phyloP scores from a whole-genome alignment of 768 basidiomycete species.

The Trametes meyenii region DNA sequence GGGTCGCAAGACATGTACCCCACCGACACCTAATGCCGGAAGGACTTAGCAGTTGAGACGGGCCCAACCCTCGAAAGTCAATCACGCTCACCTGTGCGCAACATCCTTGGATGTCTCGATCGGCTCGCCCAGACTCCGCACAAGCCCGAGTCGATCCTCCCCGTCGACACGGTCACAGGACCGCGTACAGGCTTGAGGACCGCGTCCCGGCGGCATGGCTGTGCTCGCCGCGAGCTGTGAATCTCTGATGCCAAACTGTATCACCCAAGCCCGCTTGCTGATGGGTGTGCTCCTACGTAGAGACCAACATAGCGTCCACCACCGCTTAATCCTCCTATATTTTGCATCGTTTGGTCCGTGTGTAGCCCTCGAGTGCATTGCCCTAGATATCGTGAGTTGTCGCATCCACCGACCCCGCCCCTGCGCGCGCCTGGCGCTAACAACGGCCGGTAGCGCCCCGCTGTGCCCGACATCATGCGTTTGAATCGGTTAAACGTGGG shows the following conservation, averaged over 20 bases:
- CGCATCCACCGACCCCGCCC: background rate
- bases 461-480: too few species aligned
- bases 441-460: background rate
- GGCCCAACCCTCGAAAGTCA: too few species aligned
- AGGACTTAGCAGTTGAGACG: too few species aligned
- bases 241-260: background rate
- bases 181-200: slow-evolving; percentile 6
- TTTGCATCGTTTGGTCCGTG: background rate
- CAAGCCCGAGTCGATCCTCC: background rate
- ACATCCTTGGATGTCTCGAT: too few species aligned
- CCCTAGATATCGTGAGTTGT: background rate
- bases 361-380: background rate
- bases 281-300: background rate
- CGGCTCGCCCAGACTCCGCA: too few species aligned
- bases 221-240: background rate
- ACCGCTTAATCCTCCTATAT: slow-evolving; percentile 2
- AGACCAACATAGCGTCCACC: background rate
- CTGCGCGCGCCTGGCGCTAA: background rate
- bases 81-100: too few species aligned
- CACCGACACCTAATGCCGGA: too few species aligned
- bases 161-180: slow-evolving; percentile 17
- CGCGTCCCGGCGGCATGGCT: background rate
- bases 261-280: background rate
- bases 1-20: too few species aligned
- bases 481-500: too few species aligned